Base-by-base conservation (phyloP, 257 asterid species). In the Datura wrightii region DNA sequence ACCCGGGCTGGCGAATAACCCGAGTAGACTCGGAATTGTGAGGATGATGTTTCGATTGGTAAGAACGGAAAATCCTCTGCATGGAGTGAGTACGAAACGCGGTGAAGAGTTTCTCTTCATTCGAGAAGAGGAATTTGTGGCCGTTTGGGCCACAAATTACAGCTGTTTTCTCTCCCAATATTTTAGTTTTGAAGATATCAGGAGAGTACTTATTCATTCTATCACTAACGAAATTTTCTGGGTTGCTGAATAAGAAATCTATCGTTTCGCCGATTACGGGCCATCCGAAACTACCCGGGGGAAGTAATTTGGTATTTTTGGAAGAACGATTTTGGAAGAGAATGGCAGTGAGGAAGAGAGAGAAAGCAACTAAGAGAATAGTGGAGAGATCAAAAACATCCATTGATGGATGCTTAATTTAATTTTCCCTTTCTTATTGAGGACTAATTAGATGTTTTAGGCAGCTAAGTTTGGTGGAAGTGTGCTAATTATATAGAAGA, bases 241-340 rank as follows among this genome's bases (percentile, higher is more conserved):
- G 97, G 81, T 86, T 91, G 0, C 94, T 91, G 34, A 84, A 90
- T 9, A 94, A 82, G 86, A 94, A 92, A 3, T 90, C 92, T 0
- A 91, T 19, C 11, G 92, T 84, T 85, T 94, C 97, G 6, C 97
- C 98, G 0, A 91, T 39, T 34, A 92, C 2, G 0, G 97, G 98
- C 95, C 94, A 94, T 2, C 98, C 98, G 44, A 90, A 94, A 90
- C 89, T 92, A 5, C 97, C 98, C 3, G 98, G 97, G 1, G 98
- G 97, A 11, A 92, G 92, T 24, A 24, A 24, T 3, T 81, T 86
- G n/a, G 48, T 44, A 3, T 44, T 53, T 54, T 78, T 15, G 19
- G 19, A 9, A 36, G 88, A 34, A 82, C 69, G 52, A 42, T 86
- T 85, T 8, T 83, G 54, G 70, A 15, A 58, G 82, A 79, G 4